phyloP scores from a whole-genome alignment of 169 alveolate species.

The Cryptosporidium canis region DNA sequence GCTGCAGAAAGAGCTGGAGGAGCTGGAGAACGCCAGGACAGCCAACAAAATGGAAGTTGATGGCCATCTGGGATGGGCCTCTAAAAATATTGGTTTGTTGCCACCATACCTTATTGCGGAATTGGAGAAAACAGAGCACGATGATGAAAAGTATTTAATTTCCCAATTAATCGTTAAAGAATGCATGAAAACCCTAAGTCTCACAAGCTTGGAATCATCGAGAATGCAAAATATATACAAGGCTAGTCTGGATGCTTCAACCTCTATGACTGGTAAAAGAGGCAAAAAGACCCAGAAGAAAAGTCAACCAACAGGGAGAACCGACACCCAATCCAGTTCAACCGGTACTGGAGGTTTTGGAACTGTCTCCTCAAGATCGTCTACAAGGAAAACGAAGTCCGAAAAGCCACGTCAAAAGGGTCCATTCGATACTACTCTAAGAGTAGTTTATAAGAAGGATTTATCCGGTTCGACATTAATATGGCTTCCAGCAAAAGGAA shows the following conservation, averaged over 20 bases:
- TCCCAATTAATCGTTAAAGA: neutral
- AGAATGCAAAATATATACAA: no score
- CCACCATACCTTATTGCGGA: neutral
- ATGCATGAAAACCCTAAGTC: neutral
- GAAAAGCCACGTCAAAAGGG: no score
- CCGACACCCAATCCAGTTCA: neutral
- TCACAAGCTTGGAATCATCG: no score
- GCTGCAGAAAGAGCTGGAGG: neutral
- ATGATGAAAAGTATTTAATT: neutral
- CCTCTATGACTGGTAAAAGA: neutral
- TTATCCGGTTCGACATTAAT: no score
- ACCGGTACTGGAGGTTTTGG: neutral
- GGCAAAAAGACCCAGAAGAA: neutral
- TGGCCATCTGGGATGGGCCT: neutral
- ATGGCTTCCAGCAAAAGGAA: no score
- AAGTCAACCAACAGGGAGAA: neutral
- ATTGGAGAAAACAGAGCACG: neutral
- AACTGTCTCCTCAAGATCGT: neutral
- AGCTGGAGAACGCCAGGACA: neutral
- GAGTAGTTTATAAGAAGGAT: no score
- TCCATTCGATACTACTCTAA: no score
- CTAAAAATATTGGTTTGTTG: neutral
- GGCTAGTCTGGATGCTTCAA: no score
- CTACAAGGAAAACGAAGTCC: no score
- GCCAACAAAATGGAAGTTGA: neutral